Percentiles rank a stretch among this genome's conserved stretches.
Conservation (phyloP, 2,329 filamentous ascomycete species). For the Fusarium cicatricum region DNA sequence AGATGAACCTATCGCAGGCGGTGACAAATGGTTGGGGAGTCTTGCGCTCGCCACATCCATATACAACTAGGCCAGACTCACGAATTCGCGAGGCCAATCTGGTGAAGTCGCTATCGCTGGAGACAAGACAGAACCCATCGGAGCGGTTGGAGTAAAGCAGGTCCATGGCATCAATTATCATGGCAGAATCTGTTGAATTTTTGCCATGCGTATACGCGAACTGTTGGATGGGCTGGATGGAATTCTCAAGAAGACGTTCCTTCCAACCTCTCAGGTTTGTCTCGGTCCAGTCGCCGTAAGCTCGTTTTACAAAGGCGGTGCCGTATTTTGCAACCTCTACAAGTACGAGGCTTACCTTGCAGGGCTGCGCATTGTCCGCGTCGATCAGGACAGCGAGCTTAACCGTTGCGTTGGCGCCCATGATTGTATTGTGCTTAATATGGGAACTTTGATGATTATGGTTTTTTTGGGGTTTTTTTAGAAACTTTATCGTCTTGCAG, state of each 20-base stretch:
- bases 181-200: slow-evolving; percentile 47
- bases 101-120: slow-evolving; percentile 50
- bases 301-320: slow-evolving; percentile 42
- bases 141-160: slow-evolving; percentile 45
- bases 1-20: slow-evolving; percentile 48
- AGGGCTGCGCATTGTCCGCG: slow-evolving; percentile 43
- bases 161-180: slow-evolving; percentile 52
- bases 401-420: background rate
- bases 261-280: slow-evolving; percentile 43
- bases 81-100: slow-evolving; percentile 47
- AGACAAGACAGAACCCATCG: slow-evolving; percentile 47
- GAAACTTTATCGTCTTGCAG: too few species aligned
- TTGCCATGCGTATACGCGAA: slow-evolving; percentile 49
- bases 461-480: too few species aligned
- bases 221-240: slow-evolving; percentile 49
- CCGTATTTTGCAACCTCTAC: slow-evolving; percentile 47
- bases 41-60: slow-evolving; percentile 46
- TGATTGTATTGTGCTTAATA: background rate
- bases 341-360: slow-evolving; percentile 33
- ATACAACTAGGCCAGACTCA: slow-evolving; percentile 32
- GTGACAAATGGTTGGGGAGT: slow-evolving; percentile 45
- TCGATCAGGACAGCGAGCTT: slow-evolving; percentile 48
- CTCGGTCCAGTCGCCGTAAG: slow-evolving; percentile 49
- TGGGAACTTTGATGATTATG: too few species aligned
- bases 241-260: slow-evolving; percentile 41